phyloP scores from a whole-genome alignment of 768 basidiomycete genomes.

The Amanita inopinata region DNA sequence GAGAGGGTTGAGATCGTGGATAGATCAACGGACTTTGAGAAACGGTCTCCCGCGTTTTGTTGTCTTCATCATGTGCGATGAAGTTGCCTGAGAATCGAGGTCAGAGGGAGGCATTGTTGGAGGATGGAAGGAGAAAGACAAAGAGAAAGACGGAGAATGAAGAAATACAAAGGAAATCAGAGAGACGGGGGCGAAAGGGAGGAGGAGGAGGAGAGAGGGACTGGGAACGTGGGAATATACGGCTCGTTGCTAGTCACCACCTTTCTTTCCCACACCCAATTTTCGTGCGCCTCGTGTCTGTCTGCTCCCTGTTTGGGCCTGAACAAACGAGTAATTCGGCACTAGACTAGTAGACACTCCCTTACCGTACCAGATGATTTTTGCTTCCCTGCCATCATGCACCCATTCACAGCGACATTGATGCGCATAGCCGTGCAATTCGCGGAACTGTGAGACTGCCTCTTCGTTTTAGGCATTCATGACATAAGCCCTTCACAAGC shows the following conservation, averaged over 20 bases:
- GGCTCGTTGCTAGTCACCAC: conserved; percentile 34
- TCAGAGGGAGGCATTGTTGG: conserved; percentile 24
- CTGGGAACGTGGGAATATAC: conserved; percentile 26
- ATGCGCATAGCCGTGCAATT: too few relatives aligned
- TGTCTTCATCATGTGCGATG: conserved; percentile 98
- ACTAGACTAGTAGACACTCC: too few relatives aligned
- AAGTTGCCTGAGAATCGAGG: conserved; percentile 42
- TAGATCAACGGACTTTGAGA: conserved; percentile 56
- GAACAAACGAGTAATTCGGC: too few relatives aligned
- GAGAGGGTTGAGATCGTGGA: conserved; percentile 4
- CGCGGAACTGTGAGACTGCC: too few relatives aligned
- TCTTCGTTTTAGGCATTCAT: too few relatives aligned
- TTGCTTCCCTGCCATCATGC: too few relatives aligned
- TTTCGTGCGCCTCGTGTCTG: conserved; percentile 21
- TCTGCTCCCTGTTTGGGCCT: conserved; percentile 3
- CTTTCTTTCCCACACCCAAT: conserved; percentile 28
- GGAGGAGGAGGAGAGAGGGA: conserved; percentile 16
- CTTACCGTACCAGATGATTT: too few relatives aligned
- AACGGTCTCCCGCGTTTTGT: conserved; percentile 92
- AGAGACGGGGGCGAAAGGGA: conserved; percentile 27
- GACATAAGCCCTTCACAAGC: too few relatives aligned
- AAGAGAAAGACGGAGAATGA: conserved; percentile 40
- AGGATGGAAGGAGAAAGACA: conserved; percentile 24
- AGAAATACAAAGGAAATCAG: conserved; percentile 35
- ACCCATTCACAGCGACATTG: too few relatives aligned